Evolutionary conservation across 495 filamentous ascomycete species (phyloP), one percentile per base, ranked within the genome.

Genomic region (Hypoxylon lienhwacheense): DNA sequence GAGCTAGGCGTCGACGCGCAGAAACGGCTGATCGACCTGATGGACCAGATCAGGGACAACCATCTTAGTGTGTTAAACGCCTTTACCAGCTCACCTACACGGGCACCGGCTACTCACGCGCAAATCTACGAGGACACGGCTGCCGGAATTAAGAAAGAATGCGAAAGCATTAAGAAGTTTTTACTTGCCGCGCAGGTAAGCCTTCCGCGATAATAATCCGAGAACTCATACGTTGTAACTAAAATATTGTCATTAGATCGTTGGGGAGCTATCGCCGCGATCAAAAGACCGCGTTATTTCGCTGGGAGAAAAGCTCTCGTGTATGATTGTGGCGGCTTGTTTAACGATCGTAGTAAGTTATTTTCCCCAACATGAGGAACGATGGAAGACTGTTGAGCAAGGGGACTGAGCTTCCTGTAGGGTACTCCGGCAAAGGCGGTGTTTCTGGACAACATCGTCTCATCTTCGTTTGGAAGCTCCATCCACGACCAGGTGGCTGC

Each of bases 261-360:
- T 73, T 10, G 71, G 70, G 40, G 68, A 74, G 42, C 47, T 74
- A 15, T 71, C 70, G 6, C 55, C 64, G 7, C 59, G 66, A 17
- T 63, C 71, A 1, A 69, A 64, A 50, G 70, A 74, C 45, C 66
- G 66, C 10, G 64, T 72, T 3, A 65, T 74, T 19, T 65, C 70
- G 2, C 34, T 70, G 2, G 71, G 71, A 21, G 71, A 74, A 42
- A 71, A 67, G 44, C 42, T 74, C 7, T 55, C 71, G 12, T 70
- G 59, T 25, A 64, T 70, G 29, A 66, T 70, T 7, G 64, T 72
- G 4, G 66, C 65, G 14, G 66, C 67, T 17, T 69, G 66, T 39
- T 49, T 74, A 15, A 67, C 47, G 22, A 64, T 34, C 35, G 67
- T 59, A 33, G 70, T 73, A 49, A 59, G 67, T 60, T 46, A 7